phyloP scores from a whole-genome alignment of 306 rosid genomes.

The Alnus glutinosa region DNA sequence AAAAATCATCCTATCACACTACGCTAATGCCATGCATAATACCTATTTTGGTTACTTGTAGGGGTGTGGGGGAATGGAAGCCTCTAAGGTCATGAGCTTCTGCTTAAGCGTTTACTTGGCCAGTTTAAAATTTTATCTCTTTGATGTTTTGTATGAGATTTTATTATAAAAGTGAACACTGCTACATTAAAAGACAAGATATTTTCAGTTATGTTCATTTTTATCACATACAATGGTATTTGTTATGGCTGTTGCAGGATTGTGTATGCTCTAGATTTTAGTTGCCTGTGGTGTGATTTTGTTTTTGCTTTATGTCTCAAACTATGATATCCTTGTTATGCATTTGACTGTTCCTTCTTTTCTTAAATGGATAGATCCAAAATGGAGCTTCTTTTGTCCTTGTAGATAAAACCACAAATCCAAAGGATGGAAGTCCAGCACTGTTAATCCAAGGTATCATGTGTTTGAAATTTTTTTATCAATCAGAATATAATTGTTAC shows the following conservation, averaged over 20 bases:
- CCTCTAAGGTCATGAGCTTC: background rate
- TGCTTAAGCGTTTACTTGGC: background rate
- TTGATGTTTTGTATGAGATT: background rate
- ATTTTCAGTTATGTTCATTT: background rate
- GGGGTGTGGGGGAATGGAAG: background rate
- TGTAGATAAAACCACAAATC: conserved; percentile 77
- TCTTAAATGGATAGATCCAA: conserved; percentile 68
- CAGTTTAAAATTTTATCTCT: background rate
- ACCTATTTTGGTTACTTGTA: background rate
- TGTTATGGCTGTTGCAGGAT: background rate
- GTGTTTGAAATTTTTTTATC: conserved; percentile 19
- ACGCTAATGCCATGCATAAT: background rate
- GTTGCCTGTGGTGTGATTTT: conserved; percentile 10
- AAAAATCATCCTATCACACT: background rate
- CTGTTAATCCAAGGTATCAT: conserved; percentile 83
- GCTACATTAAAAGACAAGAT: background rate
- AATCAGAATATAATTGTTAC: conserved; percentile 9
- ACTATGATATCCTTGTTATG: conserved; percentile 13
- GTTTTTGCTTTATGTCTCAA: background rate
- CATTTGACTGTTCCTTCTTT: conserved; percentile 32
- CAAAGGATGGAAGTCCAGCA: conserved; percentile 82
- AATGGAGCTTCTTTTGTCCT: conserved; percentile 91
- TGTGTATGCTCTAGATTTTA: background rate
- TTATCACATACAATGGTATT: background rate
- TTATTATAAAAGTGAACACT: background rate